Conservation (phyloP, 2,329 filamentous ascomycete genomes). For the Pseudovirgaria hyperparasitica region DNA sequence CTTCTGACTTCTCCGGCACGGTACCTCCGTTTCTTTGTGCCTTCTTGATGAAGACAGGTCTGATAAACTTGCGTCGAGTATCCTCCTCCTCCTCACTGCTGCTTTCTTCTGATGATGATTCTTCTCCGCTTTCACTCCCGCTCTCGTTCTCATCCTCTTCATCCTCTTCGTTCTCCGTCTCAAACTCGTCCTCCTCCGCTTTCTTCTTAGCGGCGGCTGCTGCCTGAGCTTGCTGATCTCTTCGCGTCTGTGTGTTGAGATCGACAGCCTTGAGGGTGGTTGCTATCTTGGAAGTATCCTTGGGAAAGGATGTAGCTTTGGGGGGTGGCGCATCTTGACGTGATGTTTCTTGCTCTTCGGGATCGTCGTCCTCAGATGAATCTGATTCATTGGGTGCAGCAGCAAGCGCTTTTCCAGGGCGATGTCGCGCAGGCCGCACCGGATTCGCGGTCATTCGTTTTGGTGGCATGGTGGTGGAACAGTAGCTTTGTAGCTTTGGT, state of each 20-base stretch:
- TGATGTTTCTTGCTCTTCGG: conserved; percentile 37
- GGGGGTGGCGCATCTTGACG: conserved; percentile 39
- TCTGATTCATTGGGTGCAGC: conserved; percentile 28
- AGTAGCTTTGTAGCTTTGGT: background rate
- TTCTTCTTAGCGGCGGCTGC: conserved; percentile 14
- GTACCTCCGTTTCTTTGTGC: conserved; percentile 37
- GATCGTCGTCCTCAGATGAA: conserved; percentile 37
- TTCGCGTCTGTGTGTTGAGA: conserved; percentile 17
- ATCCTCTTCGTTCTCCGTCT: conserved; percentile 37
- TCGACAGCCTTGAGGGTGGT: conserved; percentile 30
- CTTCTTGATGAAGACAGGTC: conserved; percentile 58
- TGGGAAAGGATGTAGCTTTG: conserved; percentile 32
- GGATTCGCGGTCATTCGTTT: conserved; percentile 94
- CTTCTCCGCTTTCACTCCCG: conserved; percentile 15
- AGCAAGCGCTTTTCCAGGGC: conserved; percentile 64
- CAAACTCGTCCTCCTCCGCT: conserved; percentile 45
- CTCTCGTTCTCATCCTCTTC: conserved; percentile 6
- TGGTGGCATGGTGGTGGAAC: conserved; percentile 42
- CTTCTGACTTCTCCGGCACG: conserved; percentile 19
- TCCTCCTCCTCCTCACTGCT: conserved; percentile 45
- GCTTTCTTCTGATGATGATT: conserved; percentile 23
- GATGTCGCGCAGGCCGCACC: conserved; percentile 64
- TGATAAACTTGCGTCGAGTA: conserved; percentile 41
- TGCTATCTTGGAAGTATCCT: conserved; percentile 26
- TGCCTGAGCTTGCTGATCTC: conserved; percentile 15